Base-by-base conservation (phyloP, 83 land plant genomes). In the Picea mariana region DNA sequence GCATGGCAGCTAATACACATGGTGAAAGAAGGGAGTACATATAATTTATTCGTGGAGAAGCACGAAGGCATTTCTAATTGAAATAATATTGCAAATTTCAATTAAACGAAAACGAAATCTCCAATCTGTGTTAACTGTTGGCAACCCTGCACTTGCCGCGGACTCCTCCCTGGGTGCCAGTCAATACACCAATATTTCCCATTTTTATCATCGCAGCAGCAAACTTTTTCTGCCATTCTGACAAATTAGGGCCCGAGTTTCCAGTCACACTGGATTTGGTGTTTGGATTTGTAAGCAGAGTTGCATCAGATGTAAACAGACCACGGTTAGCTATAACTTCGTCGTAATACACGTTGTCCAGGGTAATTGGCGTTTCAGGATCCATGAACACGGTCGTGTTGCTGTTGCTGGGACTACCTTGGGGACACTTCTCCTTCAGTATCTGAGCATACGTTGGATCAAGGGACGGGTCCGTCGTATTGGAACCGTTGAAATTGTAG, bases 301-400 rank as follows among this genome's bases (percentile, higher is more conserved):
- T 75, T 62, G 86, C 84, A 69, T 85, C 92, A 0, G 86, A 86
- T 21, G 86, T 31, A 27, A 90, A 47, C 27, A 90, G 13, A 1
- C 89, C 92, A 24, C 23, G 60, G 23, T 67, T 9, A 0, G 55
- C 75, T 69, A 2, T 23, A 84, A 90, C 18, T 23, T 77, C 52
- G 42, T 16, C 15, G 61, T 84, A 90, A 62, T 87, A 90, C 18
- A 58, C 38, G 80, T 85, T 85, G 82, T 90, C 92, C 4, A 90
- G 79, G 8, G 24, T 47, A 26, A 42, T 24, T 4, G 90, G 90
- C 3, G 92, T 86, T 0, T 21, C 3, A 27, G 31, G 5, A 49
- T 90, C 92, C n/a, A 85, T 60, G 49, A 67, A 27, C 85, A 84
- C 91, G 4, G 78, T 61, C 1, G 84, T 79, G 80, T 77, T 65